Base-by-base conservation (phyloP, 75 land plant genomes). In the Sequoiadendron giganteum region DNA sequence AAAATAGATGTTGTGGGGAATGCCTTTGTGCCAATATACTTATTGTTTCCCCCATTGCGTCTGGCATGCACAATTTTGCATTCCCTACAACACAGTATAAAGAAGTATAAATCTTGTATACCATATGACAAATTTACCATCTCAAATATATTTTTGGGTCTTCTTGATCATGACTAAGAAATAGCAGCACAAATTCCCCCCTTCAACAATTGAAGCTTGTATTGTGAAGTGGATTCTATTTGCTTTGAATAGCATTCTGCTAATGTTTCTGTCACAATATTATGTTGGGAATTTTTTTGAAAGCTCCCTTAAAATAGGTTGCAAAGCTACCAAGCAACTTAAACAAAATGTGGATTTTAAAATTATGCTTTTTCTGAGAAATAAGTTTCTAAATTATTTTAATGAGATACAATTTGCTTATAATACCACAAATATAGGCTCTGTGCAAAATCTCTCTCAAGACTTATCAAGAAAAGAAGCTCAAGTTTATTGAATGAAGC, bases 31-130 rank as follows among this genome's bases (percentile, higher is more conserved):
- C 34, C 77, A 75, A 75, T 30, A 25, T 10, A 25, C 5, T 47
- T 42, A 1, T 1, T 10, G 1, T 47, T 11, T 28, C 1, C 32
- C 30, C 84, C 5, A 0, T 3, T 1, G 11, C 10, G 32, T 49
- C 32, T n/a, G 48, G 84, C 16, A 47, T 82, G 36, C 84, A 82
- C 54, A 47, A 82, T 75, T 47, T 82, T 82, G 84, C 84, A 82
- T 47, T 32, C 32, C 84, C 84, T 11, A 75, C 38, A 75, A 75
- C 34, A 30, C 38, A 75, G 34, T 34, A 75, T 75, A 75, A 73
- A 73, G 38, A 73, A 75, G 30, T 34, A 34, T 34, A 75, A 34
- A 75, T 75, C 38, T 30, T 34, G 38, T 30, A 75, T 75, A 75
- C 77, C 77, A 34, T 28, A 6, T 28, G 5, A 65, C 70, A 34